Percentiles rank a stretch among this genome's conserved stretches.
Conservation (phyloP, 306 rosid genomes). For the Gleditsia sinensis region DNA sequence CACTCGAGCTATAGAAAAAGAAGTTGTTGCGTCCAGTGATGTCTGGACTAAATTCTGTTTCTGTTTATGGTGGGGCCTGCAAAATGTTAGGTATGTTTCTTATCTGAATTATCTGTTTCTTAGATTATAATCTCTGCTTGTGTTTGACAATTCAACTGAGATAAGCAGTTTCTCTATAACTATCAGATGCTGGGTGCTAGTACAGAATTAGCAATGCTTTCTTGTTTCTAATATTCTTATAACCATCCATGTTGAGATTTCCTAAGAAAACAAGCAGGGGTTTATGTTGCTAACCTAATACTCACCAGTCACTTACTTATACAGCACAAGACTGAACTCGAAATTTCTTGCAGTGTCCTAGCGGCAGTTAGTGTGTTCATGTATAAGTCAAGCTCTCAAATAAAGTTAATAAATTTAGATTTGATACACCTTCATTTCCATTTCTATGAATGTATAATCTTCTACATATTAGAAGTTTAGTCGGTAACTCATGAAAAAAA, state of each 20-base stretch:
- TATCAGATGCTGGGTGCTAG: background rate
- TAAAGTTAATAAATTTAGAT: too few relatives aligned
- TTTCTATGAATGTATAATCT: too few relatives aligned
- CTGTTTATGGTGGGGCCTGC: slow-evolving; percentile 96
- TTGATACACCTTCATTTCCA: too few relatives aligned
- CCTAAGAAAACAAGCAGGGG: background rate
- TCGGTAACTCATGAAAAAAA: too few relatives aligned
- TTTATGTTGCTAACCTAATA: background rate
- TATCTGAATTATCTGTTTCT: slow-evolving; percentile 12
- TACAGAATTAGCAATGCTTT: background rate
- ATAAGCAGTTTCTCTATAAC: background rate
- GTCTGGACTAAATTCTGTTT: slow-evolving; percentile 68
- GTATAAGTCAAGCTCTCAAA: too few relatives aligned
- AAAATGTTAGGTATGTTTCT: slow-evolving; percentile 69
- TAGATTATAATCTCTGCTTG: background rate
- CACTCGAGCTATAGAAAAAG: slow-evolving; percentile 56
- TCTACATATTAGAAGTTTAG: too few relatives aligned
- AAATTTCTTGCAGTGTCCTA: background rate
- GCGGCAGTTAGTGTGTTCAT: background rate
- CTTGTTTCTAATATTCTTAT: background rate
- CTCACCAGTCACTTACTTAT: background rate
- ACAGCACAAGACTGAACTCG: background rate
- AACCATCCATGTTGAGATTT: background rate
- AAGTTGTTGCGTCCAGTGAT: slow-evolving; percentile 53
- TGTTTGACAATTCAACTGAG: background rate